Base-by-base conservation (phyloP, 257 asterid species). In the Cynanchum wilfordii region DNA sequence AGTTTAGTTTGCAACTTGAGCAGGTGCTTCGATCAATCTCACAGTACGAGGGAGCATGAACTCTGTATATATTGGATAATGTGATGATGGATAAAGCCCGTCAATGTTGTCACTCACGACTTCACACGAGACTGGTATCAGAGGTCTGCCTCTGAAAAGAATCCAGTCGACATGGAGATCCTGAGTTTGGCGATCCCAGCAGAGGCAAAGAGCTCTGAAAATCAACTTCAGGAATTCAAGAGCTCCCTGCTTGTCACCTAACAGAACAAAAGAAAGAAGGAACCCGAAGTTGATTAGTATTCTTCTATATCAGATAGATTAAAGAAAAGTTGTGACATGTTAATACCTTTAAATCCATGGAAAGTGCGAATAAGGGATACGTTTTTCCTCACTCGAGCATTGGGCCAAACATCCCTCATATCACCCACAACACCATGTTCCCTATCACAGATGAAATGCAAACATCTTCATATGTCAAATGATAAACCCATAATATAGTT, bases 401-500 rank as follows among this genome's bases (percentile, higher is more conserved):
- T 95, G n/a, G 98, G 99, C 99, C 99, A 95, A 74, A 94, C 88
- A 45, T 95, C 99, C 84, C 99, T 84, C 99, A 95, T 89, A 76
- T 95, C 99, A 63, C 99, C 99, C 0, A 92, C 93, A 63, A 85
- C 92, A 16, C 99, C 98, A n/a, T 92, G 99, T 70, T 95, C 99
- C 86, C 99, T 92, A 81, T 3, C 75, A 78, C 11, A 79, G 49
- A 68, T 78, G 44, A 55, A 49, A 49, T 3, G 66, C 36, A 62
- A 52, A 30, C 33, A 78, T 58, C 54, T 40, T 73, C 40, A 72
- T 66, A 68, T 56, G 33, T 2, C 2, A 30, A 30, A 30, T 49
- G 19, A 16, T 3, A 4, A 51, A 50, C 3, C 29, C 15, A 58
- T 69, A 15, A 25, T 24, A 59, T 52, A 52, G 16, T 12, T 3